Conservation (phyloP, 2,329 filamentous ascomycete species). For the Colletotrichum chrysophilum region DNA sequence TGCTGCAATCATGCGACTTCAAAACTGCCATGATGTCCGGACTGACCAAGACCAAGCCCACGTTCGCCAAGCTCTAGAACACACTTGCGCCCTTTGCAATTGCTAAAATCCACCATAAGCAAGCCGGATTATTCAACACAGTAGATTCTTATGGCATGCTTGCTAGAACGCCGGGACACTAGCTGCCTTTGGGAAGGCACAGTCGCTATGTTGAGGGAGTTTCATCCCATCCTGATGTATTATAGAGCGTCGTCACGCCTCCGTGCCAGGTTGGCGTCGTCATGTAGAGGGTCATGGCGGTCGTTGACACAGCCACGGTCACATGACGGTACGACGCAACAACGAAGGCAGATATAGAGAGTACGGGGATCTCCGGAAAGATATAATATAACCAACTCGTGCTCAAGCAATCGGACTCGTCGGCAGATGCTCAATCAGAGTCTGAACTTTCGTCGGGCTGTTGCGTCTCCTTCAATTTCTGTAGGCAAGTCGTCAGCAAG, state of each 20-base stretch:
- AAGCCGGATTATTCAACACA: background rate
- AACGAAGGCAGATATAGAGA: background rate
- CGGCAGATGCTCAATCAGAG: slow-evolving; percentile 42
- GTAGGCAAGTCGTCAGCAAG: background rate
- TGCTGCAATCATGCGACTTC: slow-evolving; percentile 82
- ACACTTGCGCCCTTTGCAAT: background rate
- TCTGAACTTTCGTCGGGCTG: slow-evolving; percentile 57
- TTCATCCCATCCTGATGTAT: background rate
- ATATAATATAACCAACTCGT: background rate
- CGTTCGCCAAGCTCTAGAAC: slow-evolving; percentile 79
- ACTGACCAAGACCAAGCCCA: slow-evolving; percentile 78
- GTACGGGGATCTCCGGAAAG: background rate
- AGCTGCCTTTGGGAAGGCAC: background rate
- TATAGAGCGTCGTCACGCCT: background rate
- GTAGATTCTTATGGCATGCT: background rate
- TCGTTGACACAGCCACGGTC: background rate
- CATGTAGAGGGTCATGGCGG: background rate
- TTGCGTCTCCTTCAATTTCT: slow-evolving; percentile 58
- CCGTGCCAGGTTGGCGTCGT: background rate
- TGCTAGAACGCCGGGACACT: background rate
- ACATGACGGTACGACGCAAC: background rate
- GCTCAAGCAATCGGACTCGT: background rate
- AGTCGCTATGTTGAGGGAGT: background rate
- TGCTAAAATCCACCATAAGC: background rate
- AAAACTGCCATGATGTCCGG: slow-evolving; percentile 76